Base-by-base conservation (phyloP, 306 rosid species). In the Boehmeria nivea region DNA sequence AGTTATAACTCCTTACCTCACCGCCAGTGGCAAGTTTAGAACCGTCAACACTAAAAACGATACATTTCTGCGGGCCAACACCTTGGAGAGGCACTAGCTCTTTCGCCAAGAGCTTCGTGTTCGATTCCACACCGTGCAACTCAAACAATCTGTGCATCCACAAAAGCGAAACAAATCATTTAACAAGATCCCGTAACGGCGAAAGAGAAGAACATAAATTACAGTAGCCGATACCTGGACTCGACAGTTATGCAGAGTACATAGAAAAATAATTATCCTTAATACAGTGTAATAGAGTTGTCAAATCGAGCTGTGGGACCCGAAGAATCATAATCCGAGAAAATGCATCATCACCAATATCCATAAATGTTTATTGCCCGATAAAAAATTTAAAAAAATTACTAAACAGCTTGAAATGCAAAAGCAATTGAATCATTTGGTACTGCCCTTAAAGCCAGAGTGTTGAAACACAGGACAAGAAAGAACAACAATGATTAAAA, bases 1-100 rank as follows among this genome's bases (percentile, higher is more conserved):
- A 66, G 48, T 64, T n/a, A 2, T 50, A 13, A 60, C 48, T 60
- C 60, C 87, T 80, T 73, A 91, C 98, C 81, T 43, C 66, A 13
- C 94, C 94, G 10, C 98, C 98, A 38, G 87, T 80, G 49, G 98
- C 96, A 61, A 91, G 51, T 67, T 79, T 91, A 74, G 95, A 82
- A 60, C 98, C 98, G 64, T 91, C 98, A 54, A 84, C 85, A 63
- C 98, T 84, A 66, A 91, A 87, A 63, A 81, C 56, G 21, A 91
- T 50, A 68, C 98, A 82, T 39, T 68, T 87, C 67, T 84, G 94
- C 19, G 83, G 83, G 61, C 94, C 82, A 24, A 82, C 63, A 40
- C 51, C 79, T 58, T 72, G 67, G 20, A 87, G 74, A 63, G 87
- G 68, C 43, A 76, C 45, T 59, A 81, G 52, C 42, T 82, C 79